phyloP scores from a whole-genome alignment of 2,329 filamentous ascomycete species.

The Fonsecaea monophora region DNA sequence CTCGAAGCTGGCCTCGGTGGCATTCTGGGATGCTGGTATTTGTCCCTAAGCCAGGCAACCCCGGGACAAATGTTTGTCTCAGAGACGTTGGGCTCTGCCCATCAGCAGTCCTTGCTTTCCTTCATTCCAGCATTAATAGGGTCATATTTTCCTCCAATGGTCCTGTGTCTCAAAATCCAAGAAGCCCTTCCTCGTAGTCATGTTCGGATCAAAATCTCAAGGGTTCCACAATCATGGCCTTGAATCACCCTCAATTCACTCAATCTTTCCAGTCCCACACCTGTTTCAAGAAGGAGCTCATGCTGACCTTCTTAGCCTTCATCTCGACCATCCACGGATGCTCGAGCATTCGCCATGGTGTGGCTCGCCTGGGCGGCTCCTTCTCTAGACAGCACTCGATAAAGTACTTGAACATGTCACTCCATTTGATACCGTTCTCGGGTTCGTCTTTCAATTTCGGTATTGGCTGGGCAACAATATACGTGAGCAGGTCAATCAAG shows the following conservation, averaged over 20 bases:
- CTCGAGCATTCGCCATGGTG: slow-evolving; percentile 98
- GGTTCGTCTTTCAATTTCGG: slow-evolving; percentile 96
- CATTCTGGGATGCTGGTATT: not conserved
- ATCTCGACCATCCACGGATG: slow-evolving; percentile 99
- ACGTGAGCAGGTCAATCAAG: slow-evolving; percentile 92
- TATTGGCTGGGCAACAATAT: slow-evolving; percentile 94
- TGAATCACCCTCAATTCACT: slow-evolving; percentile 16
- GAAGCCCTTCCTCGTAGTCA: not conserved
- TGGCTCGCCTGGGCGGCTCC: slow-evolving; percentile 82
- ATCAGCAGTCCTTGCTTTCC: not conserved
- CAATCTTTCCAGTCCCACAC: slow-evolving; percentile 96
- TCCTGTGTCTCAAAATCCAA: not conserved
- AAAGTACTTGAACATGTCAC: slow-evolving; percentile 97
- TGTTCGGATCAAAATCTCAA: not conserved
- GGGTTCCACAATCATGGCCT: not conserved
- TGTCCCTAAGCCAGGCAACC: not conserved
- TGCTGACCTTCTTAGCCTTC: slow-evolving; percentile 94
- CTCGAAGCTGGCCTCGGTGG: not conserved
- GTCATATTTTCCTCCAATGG: not conserved
- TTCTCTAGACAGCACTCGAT: slow-evolving; percentile 99
- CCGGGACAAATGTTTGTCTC: not conserved
- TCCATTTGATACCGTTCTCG: slow-evolving; percentile 88
- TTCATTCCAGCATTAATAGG: slow-evolving; percentile 5
- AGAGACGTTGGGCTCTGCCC: not conserved
- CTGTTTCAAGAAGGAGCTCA: slow-evolving; percentile 89